Conservation (phyloP, 2,329 filamentous ascomycete genomes). For the Colletotrichum noveboracense region DNA sequence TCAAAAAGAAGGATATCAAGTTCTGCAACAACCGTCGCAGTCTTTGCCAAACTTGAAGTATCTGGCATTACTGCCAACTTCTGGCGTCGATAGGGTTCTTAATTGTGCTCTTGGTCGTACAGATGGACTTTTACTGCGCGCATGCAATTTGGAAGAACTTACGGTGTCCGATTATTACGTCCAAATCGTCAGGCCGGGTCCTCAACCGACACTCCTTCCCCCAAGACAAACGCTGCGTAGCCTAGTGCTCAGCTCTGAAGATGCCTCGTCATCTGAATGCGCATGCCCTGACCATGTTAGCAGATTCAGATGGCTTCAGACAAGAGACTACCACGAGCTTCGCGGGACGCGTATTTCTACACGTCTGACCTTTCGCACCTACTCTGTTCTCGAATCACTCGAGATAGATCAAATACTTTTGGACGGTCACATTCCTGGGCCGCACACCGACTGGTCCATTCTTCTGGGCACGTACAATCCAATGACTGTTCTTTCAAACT, state of each 20-base stretch:
- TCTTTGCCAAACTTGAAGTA: not conserved
- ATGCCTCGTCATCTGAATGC: not conserved
- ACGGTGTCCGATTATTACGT: not conserved
- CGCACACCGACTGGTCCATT: not conserved
- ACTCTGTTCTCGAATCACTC: not conserved
- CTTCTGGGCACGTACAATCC: not conserved
- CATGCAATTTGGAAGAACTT: not conserved
- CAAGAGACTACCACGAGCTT: not conserved
- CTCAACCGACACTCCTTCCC: not conserved
- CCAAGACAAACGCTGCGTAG: not conserved
- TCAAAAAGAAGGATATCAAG: not conserved
- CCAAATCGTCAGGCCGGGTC: not conserved
- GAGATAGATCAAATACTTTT: not conserved
- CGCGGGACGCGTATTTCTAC: not conserved
- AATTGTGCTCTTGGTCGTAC: not conserved
- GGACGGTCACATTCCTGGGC: not conserved
- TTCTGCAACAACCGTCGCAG: not conserved
- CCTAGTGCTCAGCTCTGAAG: not conserved
- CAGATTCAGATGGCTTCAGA: too few species aligned
- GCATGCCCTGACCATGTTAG: not conserved
- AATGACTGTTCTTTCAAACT: not conserved
- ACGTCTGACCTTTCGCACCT: not conserved
- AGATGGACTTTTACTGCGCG: not conserved
- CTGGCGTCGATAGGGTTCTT: rapidly evolving
- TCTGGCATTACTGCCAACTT: not conserved